A percentile compares a stretch with the other conserved stretches of the same genome.
These are phyloP conservation scores for Phytophthora brassicae DNA, from an alignment of 352 stramenopile species.

Conservation along the genomic window DNA sequence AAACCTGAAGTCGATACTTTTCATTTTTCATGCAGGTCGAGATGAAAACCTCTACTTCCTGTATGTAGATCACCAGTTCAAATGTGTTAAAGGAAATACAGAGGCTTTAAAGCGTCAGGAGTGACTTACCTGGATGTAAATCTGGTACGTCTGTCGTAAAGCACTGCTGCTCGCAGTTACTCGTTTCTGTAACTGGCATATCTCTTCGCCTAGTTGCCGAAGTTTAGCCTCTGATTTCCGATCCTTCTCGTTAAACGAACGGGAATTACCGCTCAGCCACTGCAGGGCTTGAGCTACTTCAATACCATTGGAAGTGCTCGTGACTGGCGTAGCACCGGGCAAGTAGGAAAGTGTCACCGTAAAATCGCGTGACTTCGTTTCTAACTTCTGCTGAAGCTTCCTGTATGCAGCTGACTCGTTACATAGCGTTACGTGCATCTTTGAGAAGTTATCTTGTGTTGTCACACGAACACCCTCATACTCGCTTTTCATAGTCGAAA, in stretches of 20 bases:
- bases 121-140: constrained; percentile 60
- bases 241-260: constrained; percentile 39
- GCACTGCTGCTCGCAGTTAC: constrained; percentile 36
- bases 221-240: constrained; percentile 45
- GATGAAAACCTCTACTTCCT: constrained; percentile 79
- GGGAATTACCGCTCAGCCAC: constrained; percentile 30
- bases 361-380: constrained; percentile 53
- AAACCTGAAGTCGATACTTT: constrained; percentile 80
- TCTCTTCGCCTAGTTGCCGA: constrained; percentile 50
- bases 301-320: constrained; percentile 25
- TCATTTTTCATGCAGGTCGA: constrained; percentile 87
- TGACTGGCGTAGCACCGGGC: constrained; percentile 22
- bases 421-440: constrained; percentile 46
- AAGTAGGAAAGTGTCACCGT: constrained; percentile 29
- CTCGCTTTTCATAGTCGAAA: constrained; percentile 79
- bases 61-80: constrained; percentile 17
- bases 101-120: too few relatives aligned
- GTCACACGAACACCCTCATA: constrained; percentile 59
- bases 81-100: neutral
- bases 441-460: constrained; percentile 72
- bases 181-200: constrained; percentile 37
- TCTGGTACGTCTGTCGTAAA: constrained; percentile 47
- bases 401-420: constrained; percentile 44
- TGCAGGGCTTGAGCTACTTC: constrained; percentile 32
- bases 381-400: constrained; percentile 69